Conservation (phyloP, 2,329 filamentous ascomycete genomes). For the Mycocentrospora acerina region DNA sequence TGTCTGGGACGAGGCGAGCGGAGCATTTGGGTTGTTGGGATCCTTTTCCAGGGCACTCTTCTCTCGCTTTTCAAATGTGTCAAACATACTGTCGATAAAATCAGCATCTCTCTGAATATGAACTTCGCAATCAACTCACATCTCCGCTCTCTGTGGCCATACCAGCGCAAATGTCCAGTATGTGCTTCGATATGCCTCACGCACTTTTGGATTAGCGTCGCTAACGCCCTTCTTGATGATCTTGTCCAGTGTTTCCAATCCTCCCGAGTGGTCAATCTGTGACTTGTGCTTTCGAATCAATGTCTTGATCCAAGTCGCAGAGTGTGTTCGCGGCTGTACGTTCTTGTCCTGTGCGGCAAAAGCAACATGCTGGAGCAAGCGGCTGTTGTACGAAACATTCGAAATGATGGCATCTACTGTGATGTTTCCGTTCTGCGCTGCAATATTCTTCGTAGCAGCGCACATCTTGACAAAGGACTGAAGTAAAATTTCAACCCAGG, state of each 20-base stretch:
- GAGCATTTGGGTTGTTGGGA: conserved; percentile 71
- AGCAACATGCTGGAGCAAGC: conserved; percentile 84
- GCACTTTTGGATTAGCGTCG: conserved; percentile 86
- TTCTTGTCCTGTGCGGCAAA: conserved; percentile 89
- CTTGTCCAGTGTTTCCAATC: conserved; percentile 81
- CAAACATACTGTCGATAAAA: conserved; percentile 65
- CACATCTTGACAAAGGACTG: conserved; percentile 88
- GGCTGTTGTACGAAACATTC: conserved; percentile 74
- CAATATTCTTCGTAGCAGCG: conserved; percentile 89
- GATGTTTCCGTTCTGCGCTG: conserved; percentile 76
- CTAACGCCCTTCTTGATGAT: conserved; percentile 84
- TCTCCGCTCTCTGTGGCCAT: conserved; percentile 77
- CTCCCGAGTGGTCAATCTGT: conserved; percentile 81
- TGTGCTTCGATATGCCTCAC: conserved; percentile 79
- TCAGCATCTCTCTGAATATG: conserved; percentile 13
- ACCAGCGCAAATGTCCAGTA: conserved; percentile 81
- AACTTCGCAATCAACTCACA: conserved; percentile 55
- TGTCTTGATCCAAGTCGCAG: conserved; percentile 80
- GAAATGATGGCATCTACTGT: conserved; percentile 81
- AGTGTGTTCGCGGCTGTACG: conserved; percentile 78
- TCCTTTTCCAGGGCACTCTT: conserved; percentile 82
- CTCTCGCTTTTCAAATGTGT: conserved; percentile 73
- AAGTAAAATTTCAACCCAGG: conserved; percentile 86
- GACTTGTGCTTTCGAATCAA: conserved; percentile 79
- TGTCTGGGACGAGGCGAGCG: conserved; percentile 54